Evolutionary conservation across 768 basidiomycete species (phyloP).

Genomic region (Filobasidium floriforme): DNA sequence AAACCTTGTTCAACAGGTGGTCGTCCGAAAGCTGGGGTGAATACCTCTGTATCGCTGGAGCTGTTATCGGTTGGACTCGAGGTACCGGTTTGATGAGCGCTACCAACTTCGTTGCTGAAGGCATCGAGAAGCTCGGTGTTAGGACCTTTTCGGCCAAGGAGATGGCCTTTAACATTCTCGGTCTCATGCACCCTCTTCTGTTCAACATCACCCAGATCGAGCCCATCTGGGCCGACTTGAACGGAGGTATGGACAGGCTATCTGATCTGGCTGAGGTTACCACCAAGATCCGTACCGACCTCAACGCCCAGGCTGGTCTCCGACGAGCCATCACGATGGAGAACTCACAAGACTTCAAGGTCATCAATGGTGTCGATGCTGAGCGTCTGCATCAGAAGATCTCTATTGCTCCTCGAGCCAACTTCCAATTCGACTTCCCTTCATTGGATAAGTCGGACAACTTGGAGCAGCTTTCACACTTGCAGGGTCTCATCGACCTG

Average conservation of each 20-base stretch:
- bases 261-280: slow-evolving; percentile 91
- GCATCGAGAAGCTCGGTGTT: slow-evolving; percentile 84
- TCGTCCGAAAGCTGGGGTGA: slow-evolving; percentile 97
- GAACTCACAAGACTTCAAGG: slow-evolving; percentile 91
- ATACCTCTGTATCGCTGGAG: slow-evolving; percentile 93
- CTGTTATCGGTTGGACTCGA: slow-evolving; percentile 98
- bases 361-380: slow-evolving; percentile 78
- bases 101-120: slow-evolving; percentile 87
- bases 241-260: slow-evolving; percentile 95
- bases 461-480: slow-evolving; percentile 63
- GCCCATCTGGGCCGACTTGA: slow-evolving; percentile 97
- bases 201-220: slow-evolving; percentile 99
- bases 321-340: slow-evolving; percentile 89
- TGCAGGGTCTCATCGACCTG: slow-evolving; percentile 83
- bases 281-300: slow-evolving; percentile 67
- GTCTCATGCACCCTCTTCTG: slow-evolving; percentile 95
- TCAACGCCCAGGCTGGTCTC: slow-evolving; percentile 81
- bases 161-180: slow-evolving; percentile 99
- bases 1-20: slow-evolving; percentile 98
- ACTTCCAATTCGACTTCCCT: slow-evolving; percentile 96
- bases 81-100: slow-evolving; percentile 96
- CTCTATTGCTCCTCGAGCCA: slow-evolving; percentile 88
- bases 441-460: slow-evolving; percentile 61
- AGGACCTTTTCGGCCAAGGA: slow-evolving; percentile 99
- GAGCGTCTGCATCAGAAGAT: slow-evolving; percentile 88